Percentiles rank a stretch among this genome's conserved stretches.
Evolutionary conservation across 2,329 filamentous ascomycete species (phyloP).

Genomic region (Venturia nashicola): DNA sequence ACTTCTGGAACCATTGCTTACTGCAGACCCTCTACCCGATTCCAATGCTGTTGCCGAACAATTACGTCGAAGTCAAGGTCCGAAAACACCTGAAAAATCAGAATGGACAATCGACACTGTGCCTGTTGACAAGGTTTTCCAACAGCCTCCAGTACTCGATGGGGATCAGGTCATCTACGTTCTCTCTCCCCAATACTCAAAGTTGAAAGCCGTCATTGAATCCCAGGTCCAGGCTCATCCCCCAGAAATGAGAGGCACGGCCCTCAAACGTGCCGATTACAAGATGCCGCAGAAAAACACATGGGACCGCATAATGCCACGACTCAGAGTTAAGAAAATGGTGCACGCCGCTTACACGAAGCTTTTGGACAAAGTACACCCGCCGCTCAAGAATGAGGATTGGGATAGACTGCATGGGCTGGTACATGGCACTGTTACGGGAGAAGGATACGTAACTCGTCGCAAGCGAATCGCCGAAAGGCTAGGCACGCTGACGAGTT

Average conservation of each 20-base stretch:
- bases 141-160: not conserved
- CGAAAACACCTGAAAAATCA: not conserved
- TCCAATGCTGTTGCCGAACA: not conserved
- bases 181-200: constrained; percentile 10
- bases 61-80: not conserved
- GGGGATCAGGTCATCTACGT: not conserved
- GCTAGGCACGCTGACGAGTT: not conserved
- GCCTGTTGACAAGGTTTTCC: constrained; percentile 2
- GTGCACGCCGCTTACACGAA: constrained; percentile 31
- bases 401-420: constrained; percentile 31
- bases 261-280: constrained; percentile 19
- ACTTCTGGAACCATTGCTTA: constrained; percentile 28
- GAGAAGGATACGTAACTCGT: constrained; percentile 16
- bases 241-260: not conserved
- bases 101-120: not conserved
- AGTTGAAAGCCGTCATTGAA: constrained; percentile 17
- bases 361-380: constrained; percentile 28
- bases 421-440: constrained; percentile 20
- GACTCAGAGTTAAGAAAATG: constrained; percentile 30
- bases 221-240: constrained; percentile 16
- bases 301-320: constrained; percentile 35
- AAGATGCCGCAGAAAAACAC: constrained; percentile 30
- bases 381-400: constrained; percentile 32
- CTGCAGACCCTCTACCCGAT: constrained; percentile 13
- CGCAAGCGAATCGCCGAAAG: constrained; percentile 11